phyloP scores from a whole-genome alignment of 2,329 filamentous ascomycete genomes.

The Ophiocordyceps camponoti-rufipedis region DNA sequence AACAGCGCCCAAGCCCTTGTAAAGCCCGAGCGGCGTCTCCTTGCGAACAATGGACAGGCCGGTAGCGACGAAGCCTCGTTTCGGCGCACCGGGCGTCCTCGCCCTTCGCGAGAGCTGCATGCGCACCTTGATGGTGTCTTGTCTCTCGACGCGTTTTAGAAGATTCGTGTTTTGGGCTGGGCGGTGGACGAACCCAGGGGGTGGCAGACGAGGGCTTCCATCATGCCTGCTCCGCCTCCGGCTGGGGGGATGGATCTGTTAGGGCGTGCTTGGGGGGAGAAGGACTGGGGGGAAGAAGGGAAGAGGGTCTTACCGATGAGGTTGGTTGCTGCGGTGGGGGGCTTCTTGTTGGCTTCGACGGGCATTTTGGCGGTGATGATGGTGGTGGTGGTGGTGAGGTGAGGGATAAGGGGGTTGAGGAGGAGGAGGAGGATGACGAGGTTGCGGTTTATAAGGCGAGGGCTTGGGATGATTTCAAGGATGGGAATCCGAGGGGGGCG shows the following conservation, averaged over 20 bases:
- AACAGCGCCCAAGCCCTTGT: slow-evolving; percentile 96
- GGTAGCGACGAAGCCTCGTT: slow-evolving; percentile 74
- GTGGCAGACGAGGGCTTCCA: slow-evolving; percentile 94
- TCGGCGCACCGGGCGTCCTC: slow-evolving; percentile 63
- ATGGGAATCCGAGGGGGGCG: slow-evolving; percentile 70
- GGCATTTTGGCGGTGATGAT: background rate
- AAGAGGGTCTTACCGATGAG: slow-evolving; percentile 87
- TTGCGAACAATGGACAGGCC: slow-evolving; percentile 72
- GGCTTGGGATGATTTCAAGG: slow-evolving; percentile 87
- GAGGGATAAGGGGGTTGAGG: background rate
- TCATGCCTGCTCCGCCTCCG: slow-evolving; percentile 95
- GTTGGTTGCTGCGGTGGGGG: slow-evolving; percentile 74
- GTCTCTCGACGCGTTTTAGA: background rate
- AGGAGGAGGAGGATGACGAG: slow-evolving; percentile 25
- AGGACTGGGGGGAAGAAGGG: no score
- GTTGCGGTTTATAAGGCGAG: slow-evolving; percentile 83
- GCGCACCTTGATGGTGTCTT: slow-evolving; percentile 94
- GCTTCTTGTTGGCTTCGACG: slow-evolving; percentile 52
- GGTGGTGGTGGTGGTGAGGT: background rate
- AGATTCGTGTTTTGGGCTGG: background rate
- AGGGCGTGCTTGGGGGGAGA: background rate
- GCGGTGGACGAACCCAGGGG: slow-evolving; percentile 51
- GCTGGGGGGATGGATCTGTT: slow-evolving; percentile 31
- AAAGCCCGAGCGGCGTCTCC: slow-evolving; percentile 82
- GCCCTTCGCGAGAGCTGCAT: slow-evolving; percentile 94